Base-by-base conservation (phyloP, 2,329 filamentous ascomycete species). In the Phyllosticta citribraziliensis region DNA sequence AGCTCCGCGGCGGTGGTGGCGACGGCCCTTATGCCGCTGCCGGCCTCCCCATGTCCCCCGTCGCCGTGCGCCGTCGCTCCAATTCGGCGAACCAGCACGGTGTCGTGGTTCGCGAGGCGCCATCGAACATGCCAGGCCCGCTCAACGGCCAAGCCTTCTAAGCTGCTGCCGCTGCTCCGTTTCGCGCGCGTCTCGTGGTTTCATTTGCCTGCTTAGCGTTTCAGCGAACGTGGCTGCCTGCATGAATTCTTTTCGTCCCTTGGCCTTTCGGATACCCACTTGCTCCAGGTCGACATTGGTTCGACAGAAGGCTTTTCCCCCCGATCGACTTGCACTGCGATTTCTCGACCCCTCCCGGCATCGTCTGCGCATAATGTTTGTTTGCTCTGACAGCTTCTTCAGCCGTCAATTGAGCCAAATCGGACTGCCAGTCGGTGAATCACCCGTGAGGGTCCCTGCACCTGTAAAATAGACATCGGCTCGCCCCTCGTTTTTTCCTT, bases 121-220 rank as follows among this genome's bases (percentile, higher is more conserved):
- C 40, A n/a, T n/a, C 40, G 5, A 47, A 47, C 40, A 53, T 53
- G 52, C 52, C 10, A n/a, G 51, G 51, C 19, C 51, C 52, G 25
- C 73, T 80, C 22, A 77, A 77, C 22, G 78, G 78, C 52, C 73
- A 75, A 70, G 77, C 77, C 22, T 66, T 78, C 63, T 79, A 68
- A 66, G 24, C n/a, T 27, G 22, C 19, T 25, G 12, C 20, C 25
- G 27, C 25, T 56, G 19, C 33, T 33, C 24, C 20, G 52, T 27
- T 53, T 12, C 20, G 52, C 52, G 20, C 52, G 14, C 20, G 10
- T 53, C 40, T 60, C 40, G 50, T 30, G 20, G 24, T n/a, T 30
- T 20, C 33, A n/a, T 52, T 24, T 52, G 20, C 52, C 52, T 53
- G 20, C 24, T 53, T 53, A 24, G 24, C 35, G 51, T 53, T 25